These are phyloP conservation scores for Colletotrichum plurivorum DNA, from an alignment of 2,329 filamentous ascomycete species.

Conservation along the genomic window DNA sequence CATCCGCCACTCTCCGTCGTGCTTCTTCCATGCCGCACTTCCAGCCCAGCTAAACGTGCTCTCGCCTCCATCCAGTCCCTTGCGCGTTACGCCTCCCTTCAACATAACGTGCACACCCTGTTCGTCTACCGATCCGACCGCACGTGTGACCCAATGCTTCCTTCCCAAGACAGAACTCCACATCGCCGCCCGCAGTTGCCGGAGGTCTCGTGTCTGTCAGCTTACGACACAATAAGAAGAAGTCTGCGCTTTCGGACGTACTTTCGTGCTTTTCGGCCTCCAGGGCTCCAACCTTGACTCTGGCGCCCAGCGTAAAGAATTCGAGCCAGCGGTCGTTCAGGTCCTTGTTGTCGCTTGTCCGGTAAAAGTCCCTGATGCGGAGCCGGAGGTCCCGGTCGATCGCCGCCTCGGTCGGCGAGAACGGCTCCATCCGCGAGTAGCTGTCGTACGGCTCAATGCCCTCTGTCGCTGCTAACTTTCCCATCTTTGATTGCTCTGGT, in stretches of 20 bases:
- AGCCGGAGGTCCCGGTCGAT: conserved; percentile 39
- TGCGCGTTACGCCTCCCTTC: conserved; percentile 33
- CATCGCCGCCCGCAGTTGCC: conserved; percentile 32
- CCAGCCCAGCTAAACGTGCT: conserved; percentile 37
- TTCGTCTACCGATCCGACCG: conserved; percentile 29
- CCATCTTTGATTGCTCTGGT: conserved; percentile 7
- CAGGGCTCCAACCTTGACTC: conserved; percentile 24
- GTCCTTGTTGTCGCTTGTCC: conserved; percentile 34
- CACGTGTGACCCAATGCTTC: conserved; percentile 39
- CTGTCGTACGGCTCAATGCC: conserved; percentile 36
- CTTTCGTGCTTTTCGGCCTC: conserved; percentile 29
- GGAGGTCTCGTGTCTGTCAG: conserved; percentile 32
- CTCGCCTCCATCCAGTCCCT: conserved; percentile 28
- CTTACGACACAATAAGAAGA: not conserved
- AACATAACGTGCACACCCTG: conserved; percentile 38
- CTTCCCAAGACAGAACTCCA: conserved; percentile 35
- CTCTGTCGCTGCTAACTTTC: conserved; percentile 22
- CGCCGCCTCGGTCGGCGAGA: conserved; percentile 34
- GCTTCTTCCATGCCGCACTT: conserved; percentile 37
- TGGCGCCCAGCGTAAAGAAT: conserved; percentile 35
- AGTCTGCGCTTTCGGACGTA: conserved; percentile 6
- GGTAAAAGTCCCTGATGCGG: conserved; percentile 40
- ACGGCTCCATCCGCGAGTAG: conserved; percentile 37
- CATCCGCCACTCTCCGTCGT: conserved; percentile 39
- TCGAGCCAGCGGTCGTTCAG: conserved; percentile 33